Conservation (phyloP, 768 basidiomycete genomes). For the Rhodosporidiobolus odoratus region DNA sequence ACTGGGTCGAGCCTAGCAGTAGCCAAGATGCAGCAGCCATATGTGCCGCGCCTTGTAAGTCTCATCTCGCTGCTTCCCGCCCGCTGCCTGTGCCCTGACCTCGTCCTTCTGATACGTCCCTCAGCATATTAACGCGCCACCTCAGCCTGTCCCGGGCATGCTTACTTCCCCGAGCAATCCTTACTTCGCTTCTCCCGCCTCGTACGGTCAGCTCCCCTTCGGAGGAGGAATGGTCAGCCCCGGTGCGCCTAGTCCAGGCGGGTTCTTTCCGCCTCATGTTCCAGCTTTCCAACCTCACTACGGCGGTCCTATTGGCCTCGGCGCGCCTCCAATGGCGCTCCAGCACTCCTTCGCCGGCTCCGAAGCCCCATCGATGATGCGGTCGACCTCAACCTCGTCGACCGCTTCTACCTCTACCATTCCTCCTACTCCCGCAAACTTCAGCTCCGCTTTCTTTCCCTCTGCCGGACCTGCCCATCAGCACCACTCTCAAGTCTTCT, state of each 20-base stretch:
- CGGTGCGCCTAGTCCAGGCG: background rate
- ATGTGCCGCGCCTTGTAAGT: background rate
- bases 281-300: background rate
- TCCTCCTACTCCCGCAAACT: background rate
- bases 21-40: constrained; percentile 4
- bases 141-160: background rate
- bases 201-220: constrained; percentile 10
- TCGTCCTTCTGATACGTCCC: background rate
- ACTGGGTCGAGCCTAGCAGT: background rate
- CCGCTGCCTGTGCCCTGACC: background rate
- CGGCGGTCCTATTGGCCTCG: background rate
- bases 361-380: constrained; percentile 4
- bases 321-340: background rate
- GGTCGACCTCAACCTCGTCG: background rate
- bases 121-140: background rate
- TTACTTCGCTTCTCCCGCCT: constrained; percentile 13
- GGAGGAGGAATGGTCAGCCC: background rate
- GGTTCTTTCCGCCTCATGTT: background rate
- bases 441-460: background rate
- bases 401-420: background rate
- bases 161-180: background rate
- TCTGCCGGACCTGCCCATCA: background rate
- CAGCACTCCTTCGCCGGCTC: background rate
- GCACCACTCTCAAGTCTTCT: background rate
- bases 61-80: background rate